phyloP scores from a whole-genome alignment of 768 basidiomycete species.

The Xerocomus spinulosus region DNA sequence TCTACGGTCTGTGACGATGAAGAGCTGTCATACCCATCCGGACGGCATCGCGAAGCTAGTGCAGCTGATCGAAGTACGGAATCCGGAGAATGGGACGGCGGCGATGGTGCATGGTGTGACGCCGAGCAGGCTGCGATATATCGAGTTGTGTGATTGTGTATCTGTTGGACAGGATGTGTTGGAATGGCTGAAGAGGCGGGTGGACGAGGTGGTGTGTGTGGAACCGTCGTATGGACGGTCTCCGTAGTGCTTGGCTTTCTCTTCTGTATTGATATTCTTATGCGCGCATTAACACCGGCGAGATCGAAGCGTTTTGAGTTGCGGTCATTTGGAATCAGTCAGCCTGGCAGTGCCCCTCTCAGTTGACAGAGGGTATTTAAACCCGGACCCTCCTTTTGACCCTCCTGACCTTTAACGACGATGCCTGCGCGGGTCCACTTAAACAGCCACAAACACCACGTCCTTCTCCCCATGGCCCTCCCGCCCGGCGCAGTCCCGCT shows the following conservation, averaged over 20 bases:
- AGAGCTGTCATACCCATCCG: constrained; percentile 58
- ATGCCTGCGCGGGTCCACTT: background rate
- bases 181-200: constrained; percentile 58
- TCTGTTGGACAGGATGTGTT: constrained; percentile 65
- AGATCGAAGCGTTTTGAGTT: too few relatives aligned
- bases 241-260: constrained; percentile 6
- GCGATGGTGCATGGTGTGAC: constrained; percentile 42
- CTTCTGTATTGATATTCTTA: background rate
- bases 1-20: constrained; percentile 55
- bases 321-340: too few relatives aligned
- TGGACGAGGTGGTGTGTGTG: constrained; percentile 58
- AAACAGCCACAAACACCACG: background rate
- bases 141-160: constrained; percentile 67
- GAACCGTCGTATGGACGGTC: constrained; percentile 52
- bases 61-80: constrained; percentile 65
- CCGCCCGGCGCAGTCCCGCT: constrained; percentile 24
- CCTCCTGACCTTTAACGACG: too few relatives aligned
- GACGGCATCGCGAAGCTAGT: constrained; percentile 68
- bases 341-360: too few relatives aligned
- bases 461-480: constrained; percentile 8
- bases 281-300: too few relatives aligned
- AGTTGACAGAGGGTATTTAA: background rate
- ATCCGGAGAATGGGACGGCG: constrained; percentile 45
- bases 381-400: background rate
- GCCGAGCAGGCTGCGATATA: constrained; percentile 47